Percentiles rank a stretch among this genome's conserved stretches.
Conservation (phyloP, 176 grass and related monocot species). For the Typha latifolia region DNA sequence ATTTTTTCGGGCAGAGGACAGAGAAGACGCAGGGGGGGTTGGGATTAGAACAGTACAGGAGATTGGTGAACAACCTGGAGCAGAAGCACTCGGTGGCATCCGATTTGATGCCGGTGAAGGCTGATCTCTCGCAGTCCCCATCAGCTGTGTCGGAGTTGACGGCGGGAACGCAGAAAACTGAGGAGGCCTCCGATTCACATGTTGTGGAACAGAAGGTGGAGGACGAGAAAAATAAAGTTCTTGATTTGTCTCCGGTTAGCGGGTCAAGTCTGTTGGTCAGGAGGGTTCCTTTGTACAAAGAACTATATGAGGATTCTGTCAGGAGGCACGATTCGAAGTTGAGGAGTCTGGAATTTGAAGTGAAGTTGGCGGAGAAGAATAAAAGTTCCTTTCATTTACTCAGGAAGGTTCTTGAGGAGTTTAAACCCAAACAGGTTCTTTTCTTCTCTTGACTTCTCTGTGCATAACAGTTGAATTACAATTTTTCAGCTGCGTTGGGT, state of each 20-base stretch:
- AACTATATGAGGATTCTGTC: conserved; percentile 34
- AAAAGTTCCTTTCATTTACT: conserved; percentile 17
- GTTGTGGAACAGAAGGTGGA: conserved; percentile 19
- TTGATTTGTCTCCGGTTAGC: conserved; percentile 3
- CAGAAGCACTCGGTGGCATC: neutral
- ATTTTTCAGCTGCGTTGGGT: neutral
- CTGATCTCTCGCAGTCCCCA: neutral
- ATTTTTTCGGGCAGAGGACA: neutral
- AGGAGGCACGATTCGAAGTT: conserved; percentile 37
- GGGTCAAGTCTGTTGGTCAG: conserved; percentile 2
- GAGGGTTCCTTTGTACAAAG: conserved; percentile 35
- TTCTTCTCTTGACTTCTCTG: neutral
- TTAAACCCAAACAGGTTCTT: conserved; percentile 28
- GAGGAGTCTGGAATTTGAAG: conserved; percentile 33
- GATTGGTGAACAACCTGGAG: conserved; percentile 33
- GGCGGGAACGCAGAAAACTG: conserved; percentile 1
- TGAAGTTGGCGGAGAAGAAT: conserved; percentile 31
- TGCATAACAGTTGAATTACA: neutral
- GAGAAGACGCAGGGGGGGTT: neutral
- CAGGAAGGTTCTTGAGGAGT: neutral
- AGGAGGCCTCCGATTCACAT: conserved; percentile 14
- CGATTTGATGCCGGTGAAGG: neutral
- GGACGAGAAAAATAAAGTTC: conserved; percentile 16
- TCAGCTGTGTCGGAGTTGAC: neutral
- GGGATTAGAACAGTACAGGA: conserved; percentile 34